Evolutionary conservation across 371 early-diverging fungal genomes (phyloP).

Genomic region (Mucor piriformis): DNA sequence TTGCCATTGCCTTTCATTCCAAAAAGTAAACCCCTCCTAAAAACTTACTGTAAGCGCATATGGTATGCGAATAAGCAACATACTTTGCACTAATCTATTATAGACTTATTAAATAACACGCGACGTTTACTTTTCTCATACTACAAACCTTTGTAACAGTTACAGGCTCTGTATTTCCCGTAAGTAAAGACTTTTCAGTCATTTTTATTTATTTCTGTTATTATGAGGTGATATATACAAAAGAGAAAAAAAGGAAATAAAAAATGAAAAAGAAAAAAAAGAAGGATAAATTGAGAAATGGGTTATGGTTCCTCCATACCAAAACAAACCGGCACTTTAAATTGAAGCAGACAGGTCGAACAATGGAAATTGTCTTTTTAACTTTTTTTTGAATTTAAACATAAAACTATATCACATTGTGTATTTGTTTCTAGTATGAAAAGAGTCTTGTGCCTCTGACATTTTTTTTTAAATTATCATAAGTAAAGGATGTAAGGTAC

Average conservation of each 20-base stretch:
- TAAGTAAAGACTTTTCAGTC: slow-evolving; percentile 24
- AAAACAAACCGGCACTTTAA: not conserved
- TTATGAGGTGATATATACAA: not conserved
- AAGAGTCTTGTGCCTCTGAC: too few species aligned
- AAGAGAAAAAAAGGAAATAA: not conserved
- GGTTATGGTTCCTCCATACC: not conserved
- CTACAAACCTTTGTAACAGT: slow-evolving; percentile 13
- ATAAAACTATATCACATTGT: not conserved
- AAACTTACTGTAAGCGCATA: slow-evolving; percentile 64
- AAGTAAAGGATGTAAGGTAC: too few species aligned
- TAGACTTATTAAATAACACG: not conserved
- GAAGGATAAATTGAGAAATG: not conserved
- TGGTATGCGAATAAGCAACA: slow-evolving; percentile 67
- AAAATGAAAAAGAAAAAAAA: not conserved
- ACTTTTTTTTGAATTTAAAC: not conserved
- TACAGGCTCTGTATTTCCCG: slow-evolving; percentile 13
- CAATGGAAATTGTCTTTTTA: not conserved
- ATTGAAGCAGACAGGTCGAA: not conserved
- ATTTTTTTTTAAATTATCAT: too few species aligned
- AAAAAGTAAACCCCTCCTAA: not conserved
- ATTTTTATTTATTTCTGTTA: slow-evolving; percentile 1
- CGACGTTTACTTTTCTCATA: not conserved
- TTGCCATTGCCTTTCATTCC: not conserved
- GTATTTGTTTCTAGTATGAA: too few species aligned
- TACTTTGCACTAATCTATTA: slow-evolving; percentile 62